Evolutionary conservation across 768 basidiomycete genomes (phyloP).

Genomic region (Leucogyrophana mollusca): DNA sequence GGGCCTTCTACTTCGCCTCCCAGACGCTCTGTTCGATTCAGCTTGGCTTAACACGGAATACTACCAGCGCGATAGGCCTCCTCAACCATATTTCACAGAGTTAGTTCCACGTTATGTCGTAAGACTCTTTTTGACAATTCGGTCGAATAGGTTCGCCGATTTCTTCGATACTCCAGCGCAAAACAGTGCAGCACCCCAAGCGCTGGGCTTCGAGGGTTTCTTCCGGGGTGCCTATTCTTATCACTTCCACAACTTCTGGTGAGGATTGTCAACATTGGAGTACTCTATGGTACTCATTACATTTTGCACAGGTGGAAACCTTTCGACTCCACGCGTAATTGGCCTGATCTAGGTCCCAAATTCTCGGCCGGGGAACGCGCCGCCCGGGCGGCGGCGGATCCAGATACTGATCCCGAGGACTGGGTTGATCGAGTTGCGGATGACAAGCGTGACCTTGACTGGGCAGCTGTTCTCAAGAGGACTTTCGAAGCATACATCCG

Average conservation of each 20-base stretch:
- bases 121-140: background rate
- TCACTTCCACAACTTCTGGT: constrained; percentile 96
- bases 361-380: constrained; percentile 76
- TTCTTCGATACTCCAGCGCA: constrained; percentile 82
- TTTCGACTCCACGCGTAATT: constrained; percentile 91
- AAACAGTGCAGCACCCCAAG: constrained; percentile 79
- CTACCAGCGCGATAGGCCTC: constrained; percentile 89
- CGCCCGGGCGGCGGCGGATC: constrained; percentile 48
- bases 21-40: constrained; percentile 94
- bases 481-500: constrained; percentile 93
- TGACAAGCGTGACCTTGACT: constrained; percentile 81
- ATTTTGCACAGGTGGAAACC: constrained; percentile 80
- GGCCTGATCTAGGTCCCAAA: constrained; percentile 85
- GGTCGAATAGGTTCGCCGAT: constrained; percentile 66
- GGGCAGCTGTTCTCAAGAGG: constrained; percentile 93
- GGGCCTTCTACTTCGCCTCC: constrained; percentile 79
- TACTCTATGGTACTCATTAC: background rate
- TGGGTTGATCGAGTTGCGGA: constrained; percentile 47
- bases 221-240: constrained; percentile 96
- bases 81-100: constrained; percentile 92
- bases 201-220: constrained; percentile 91
- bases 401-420: constrained; percentile 30
- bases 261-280: constrained; percentile 16
- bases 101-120: constrained; percentile 30
- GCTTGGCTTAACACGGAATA: constrained; percentile 95